Evolutionary conservation across 2,329 filamentous ascomycete genomes (phyloP).

Genomic region (Ceratocystis papillata): DNA sequence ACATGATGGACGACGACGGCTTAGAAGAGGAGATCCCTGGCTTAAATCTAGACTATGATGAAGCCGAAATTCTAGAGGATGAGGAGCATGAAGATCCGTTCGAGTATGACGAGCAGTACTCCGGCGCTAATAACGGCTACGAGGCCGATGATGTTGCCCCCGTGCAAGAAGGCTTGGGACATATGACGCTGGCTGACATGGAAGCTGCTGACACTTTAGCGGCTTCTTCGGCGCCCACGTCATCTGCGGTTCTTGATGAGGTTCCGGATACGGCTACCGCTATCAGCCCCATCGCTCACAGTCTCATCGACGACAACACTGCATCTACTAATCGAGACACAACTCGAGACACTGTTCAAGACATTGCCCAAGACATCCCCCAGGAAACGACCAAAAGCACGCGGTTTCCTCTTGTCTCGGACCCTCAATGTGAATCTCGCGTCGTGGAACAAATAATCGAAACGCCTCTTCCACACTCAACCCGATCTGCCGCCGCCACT

Average conservation of each 20-base stretch:
- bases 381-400: not conserved
- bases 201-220: conserved; percentile 12
- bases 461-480: not conserved
- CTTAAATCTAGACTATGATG: conserved; percentile 40
- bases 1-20: conserved; percentile 54
- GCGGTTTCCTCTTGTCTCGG: not conserved
- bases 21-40: conserved; percentile 58
- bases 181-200: conserved; percentile 24
- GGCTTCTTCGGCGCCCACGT: not conserved
- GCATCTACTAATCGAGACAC: not conserved
- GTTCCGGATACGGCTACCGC: not conserved
- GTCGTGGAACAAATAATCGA: conserved; percentile 21
- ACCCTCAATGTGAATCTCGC: not conserved
- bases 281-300: not conserved
- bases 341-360: not conserved
- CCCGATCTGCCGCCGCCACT: not conserved
- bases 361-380: not conserved
- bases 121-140: conserved; percentile 27
- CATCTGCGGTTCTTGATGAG: too few relatives aligned
- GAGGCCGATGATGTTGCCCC: conserved; percentile 38
- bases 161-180: conserved; percentile 27
- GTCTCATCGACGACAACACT: not conserved
- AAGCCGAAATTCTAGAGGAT: conserved; percentile 35
- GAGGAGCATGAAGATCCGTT: conserved; percentile 29
- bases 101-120: conserved; percentile 28